Percentiles rank a stretch among this genome's conserved stretches.
Evolutionary conservation across 331 rosid genomes (phyloP).

Genomic region (Cydonia oblonga): DNA sequence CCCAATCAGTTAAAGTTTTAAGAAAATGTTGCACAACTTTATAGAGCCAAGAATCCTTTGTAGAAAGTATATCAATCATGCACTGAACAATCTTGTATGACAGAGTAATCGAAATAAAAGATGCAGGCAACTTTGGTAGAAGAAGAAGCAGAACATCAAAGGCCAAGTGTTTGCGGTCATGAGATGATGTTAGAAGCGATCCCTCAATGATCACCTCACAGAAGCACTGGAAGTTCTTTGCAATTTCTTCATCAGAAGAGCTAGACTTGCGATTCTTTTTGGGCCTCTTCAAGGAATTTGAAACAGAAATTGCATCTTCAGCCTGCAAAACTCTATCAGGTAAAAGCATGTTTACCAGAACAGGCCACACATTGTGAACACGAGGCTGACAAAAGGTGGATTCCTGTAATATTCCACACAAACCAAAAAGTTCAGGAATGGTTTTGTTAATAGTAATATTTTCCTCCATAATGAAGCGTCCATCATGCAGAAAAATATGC

Average conservation of each 20-base stretch:
- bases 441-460: neutral
- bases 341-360: slow-evolving; percentile 53
- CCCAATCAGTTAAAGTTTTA: slow-evolving; percentile 61
- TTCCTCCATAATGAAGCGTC: neutral
- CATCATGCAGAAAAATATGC: neutral
- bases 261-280: slow-evolving; percentile 67
- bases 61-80: slow-evolving; percentile 68
- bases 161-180: slow-evolving; percentile 88
- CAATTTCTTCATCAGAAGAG: slow-evolving; percentile 78
- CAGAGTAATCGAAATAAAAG: slow-evolving; percentile 47
- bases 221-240: slow-evolving; percentile 46
- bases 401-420: slow-evolving; percentile 52
- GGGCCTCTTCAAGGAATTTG: slow-evolving; percentile 71
- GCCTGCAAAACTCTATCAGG: slow-evolving; percentile 55
- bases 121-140: slow-evolving; percentile 69
- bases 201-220: slow-evolving; percentile 75
- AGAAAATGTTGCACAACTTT: slow-evolving; percentile 75
- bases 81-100: slow-evolving; percentile 85
- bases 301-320: slow-evolving; percentile 52
- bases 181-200: slow-evolving; percentile 85
- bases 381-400: slow-evolving; percentile 95
- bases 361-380: slow-evolving; percentile 84
- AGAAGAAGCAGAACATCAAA: slow-evolving; percentile 70
- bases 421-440: slow-evolving; percentile 3
- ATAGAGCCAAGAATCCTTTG: slow-evolving; percentile 72